These are phyloP conservation scores for Andalucia godoyi DNA, from an alignment of 78 protist species.

Conservation along the genomic window DNA sequence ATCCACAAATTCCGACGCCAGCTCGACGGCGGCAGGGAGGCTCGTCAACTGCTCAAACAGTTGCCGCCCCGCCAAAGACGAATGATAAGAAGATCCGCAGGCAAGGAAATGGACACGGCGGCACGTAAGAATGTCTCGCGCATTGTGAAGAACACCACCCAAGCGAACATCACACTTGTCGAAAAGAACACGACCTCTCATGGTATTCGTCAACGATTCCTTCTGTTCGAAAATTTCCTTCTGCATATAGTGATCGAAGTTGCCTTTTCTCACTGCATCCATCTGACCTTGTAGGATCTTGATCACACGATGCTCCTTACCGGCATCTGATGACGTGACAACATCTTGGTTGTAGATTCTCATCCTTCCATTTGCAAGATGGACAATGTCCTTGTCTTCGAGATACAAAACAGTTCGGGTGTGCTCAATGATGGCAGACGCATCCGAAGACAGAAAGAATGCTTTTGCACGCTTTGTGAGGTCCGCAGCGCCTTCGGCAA, in stretches of 20 bases:
- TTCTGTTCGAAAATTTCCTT: conserved; percentile 97
- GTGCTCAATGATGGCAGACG: conserved; percentile 61
- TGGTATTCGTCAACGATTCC: conserved; percentile 40
- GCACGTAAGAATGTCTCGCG: background rate
- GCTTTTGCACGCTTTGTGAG: background rate
- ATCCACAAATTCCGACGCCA: conserved; percentile 61
- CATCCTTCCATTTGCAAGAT: background rate
- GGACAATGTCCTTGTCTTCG: conserved; percentile 59
- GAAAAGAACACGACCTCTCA: conserved; percentile 56
- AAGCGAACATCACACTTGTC: conserved; percentile 26
- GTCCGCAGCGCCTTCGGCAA: background rate
- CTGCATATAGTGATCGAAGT: conserved; percentile 76
- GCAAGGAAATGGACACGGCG: conserved; percentile 64
- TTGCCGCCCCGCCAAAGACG: conserved; percentile 12
- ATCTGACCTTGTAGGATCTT: conserved; percentile 35
- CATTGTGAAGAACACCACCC: conserved; percentile 31
- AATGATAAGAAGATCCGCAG: conserved; percentile 81
- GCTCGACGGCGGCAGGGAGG: conserved; percentile 38
- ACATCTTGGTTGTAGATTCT: background rate
- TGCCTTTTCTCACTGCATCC: conserved; percentile 43
- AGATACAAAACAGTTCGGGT: conserved; percentile 52
- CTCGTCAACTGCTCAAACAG: conserved; percentile 38
- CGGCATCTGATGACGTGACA: too few species aligned
- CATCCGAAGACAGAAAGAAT: conserved; percentile 58
- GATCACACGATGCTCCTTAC: too few species aligned